phyloP scores from a whole-genome alignment of 139 green algal genomes.

The Haematococcus lacustris region DNA sequence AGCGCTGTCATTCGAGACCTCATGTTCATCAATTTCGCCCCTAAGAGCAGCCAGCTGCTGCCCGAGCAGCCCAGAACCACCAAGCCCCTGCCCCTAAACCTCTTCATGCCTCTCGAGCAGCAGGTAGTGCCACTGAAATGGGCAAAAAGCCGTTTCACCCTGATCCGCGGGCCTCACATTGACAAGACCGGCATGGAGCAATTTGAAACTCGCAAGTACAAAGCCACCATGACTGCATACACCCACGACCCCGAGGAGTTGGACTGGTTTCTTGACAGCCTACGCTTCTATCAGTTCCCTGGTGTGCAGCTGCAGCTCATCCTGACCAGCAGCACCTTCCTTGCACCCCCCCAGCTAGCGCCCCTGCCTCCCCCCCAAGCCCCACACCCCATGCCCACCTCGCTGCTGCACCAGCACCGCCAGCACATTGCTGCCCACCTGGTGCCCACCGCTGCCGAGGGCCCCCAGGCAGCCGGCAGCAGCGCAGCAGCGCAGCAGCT shows the following conservation, averaged over 20 bases:
- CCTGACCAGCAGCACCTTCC: conserved; percentile 7
- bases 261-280: conserved; percentile 25
- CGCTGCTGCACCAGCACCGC: conserved; percentile 11
- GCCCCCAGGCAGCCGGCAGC: neutral
- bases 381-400: neutral
- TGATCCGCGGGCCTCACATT: conserved; percentile 25
- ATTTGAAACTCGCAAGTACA: conserved; percentile 38
- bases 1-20: conserved; percentile 26
- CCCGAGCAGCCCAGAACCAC: too few species aligned
- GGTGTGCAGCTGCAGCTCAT: conserved; percentile 21
- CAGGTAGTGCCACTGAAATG: conserved; percentile 1
- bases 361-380: neutral
- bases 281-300: conserved; percentile 38
- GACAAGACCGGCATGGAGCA: conserved; percentile 41
- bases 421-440: conserved; percentile 15
- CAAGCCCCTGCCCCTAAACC: neutral
- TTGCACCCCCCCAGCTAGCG: neutral
- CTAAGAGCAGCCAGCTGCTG: conserved; percentile 11
- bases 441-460: neutral
- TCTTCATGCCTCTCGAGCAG: neutral
- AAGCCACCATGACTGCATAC: conserved; percentile 7
- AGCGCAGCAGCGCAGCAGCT: conserved; percentile 2
- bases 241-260: conserved; percentile 25
- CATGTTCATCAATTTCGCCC: conserved; percentile 25
- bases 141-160: conserved; percentile 15